These are phyloP conservation scores for Stylosanthes scabra DNA, from an alignment of 331 rosid species.

Conservation along the genomic window DNA sequence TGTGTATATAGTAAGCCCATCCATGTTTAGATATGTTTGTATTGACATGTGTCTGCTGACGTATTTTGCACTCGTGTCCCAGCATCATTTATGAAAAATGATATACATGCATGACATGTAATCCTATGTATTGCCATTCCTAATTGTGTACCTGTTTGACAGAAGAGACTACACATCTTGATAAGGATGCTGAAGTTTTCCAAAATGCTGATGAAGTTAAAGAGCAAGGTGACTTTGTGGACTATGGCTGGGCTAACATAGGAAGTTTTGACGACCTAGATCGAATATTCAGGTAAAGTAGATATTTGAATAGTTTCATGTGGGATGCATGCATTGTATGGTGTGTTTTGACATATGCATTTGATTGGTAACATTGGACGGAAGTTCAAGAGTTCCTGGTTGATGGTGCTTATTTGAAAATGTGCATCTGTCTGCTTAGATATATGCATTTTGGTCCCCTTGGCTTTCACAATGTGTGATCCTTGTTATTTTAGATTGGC, in stretches of 20 bases:
- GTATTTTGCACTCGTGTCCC: slow-evolving; percentile 29
- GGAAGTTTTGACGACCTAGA: slow-evolving; percentile 99
- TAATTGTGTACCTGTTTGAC: slow-evolving; percentile 46
- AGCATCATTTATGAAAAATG: slow-evolving; percentile 25
- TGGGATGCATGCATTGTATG: slow-evolving; percentile 28
- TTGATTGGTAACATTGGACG: slow-evolving; percentile 26
- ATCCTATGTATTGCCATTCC: slow-evolving; percentile 23
- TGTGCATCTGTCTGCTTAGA: neutral
- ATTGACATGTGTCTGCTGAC: slow-evolving; percentile 27
- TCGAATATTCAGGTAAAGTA: slow-evolving; percentile 80
- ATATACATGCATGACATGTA: slow-evolving; percentile 29
- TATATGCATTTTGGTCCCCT: neutral
- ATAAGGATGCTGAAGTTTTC: slow-evolving; percentile 57
- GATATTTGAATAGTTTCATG: slow-evolving; percentile 23
- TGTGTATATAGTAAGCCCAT: slow-evolving; percentile 27
- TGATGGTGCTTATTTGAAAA: slow-evolving; percentile 6
- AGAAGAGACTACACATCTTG: slow-evolving; percentile 56
- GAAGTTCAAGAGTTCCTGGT: slow-evolving; percentile 18
- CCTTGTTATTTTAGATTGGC: slow-evolving; percentile 31
- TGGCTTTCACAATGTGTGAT: neutral
- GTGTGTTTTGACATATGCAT: slow-evolving; percentile 6
- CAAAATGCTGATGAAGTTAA: slow-evolving; percentile 59
- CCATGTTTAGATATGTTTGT: slow-evolving; percentile 15
- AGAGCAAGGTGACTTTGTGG: slow-evolving; percentile 83
- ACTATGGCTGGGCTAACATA: slow-evolving; percentile 86